Evolutionary conservation across 2,329 filamentous ascomycete genomes (phyloP).

Genomic region (Exophiala oligosperma): DNA sequence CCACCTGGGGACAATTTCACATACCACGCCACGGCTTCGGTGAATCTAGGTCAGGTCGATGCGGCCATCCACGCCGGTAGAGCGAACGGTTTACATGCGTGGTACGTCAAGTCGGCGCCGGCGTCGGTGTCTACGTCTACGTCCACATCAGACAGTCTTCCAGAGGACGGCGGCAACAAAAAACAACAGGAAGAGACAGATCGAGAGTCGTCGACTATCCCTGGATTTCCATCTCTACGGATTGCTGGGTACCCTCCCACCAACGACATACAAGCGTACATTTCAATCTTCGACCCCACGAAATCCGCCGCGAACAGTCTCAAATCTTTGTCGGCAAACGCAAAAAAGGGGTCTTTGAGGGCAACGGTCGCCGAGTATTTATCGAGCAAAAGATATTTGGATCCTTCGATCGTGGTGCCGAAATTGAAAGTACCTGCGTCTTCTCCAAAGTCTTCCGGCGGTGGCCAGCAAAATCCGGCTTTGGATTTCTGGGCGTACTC

Average conservation of each 20-base stretch:
- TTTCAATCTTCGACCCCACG: constrained; percentile 63
- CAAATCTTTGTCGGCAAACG: constrained; percentile 63
- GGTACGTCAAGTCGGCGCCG: constrained; percentile 41
- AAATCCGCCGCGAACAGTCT: constrained; percentile 63
- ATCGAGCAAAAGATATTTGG: constrained; percentile 52
- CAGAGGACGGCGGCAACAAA: no score
- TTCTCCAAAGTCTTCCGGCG: background rate
- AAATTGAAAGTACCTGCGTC: constrained; percentile 44
- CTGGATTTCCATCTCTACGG: constrained; percentile 13
- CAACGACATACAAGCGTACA: constrained; percentile 66
- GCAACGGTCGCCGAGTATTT: constrained; percentile 58
- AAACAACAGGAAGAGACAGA: background rate
- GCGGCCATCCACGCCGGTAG: constrained; percentile 49
- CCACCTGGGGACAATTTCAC: constrained; percentile 47
- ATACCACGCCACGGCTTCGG: constrained; percentile 53
- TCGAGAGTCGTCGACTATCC: background rate
- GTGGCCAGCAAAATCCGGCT: constrained; percentile 62
- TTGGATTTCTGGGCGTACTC: constrained; percentile 67
- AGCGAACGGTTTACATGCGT: constrained; percentile 50
- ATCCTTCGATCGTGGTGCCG: constrained; percentile 27
- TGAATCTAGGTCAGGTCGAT: constrained; percentile 52
- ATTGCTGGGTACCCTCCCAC: constrained; percentile 49
- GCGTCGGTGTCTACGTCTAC: no score
- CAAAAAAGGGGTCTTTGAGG: constrained; percentile 64
- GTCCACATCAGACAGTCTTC: no score